These are phyloP conservation scores for Cucurbitaria berberidis DNA, from an alignment of 2,329 filamentous ascomycete genomes.

Conservation along the genomic window DNA sequence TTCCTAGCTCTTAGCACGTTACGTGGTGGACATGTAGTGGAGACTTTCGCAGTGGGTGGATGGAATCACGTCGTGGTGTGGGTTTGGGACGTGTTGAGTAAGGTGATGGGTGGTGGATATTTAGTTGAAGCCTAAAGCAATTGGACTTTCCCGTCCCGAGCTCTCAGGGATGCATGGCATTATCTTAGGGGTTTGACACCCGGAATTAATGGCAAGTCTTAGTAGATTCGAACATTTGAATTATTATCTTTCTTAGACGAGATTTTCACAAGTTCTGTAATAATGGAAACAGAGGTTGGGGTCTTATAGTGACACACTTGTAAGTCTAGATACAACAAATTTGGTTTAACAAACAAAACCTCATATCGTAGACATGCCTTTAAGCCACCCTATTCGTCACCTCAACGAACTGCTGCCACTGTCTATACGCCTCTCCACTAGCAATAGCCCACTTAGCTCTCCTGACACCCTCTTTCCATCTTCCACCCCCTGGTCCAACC, in stretches of 20 bases:
- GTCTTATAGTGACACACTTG: not conserved
- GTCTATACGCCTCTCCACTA: conserved; percentile 83
- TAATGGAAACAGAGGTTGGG: not conserved
- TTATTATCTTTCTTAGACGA: too few species aligned
- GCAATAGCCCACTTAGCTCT: conserved; percentile 86
- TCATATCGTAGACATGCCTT: not conserved
- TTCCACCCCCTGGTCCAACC: conserved; percentile 79
- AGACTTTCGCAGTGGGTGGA: not conserved
- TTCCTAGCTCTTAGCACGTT: too few species aligned
- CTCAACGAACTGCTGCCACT: conserved; percentile 84
- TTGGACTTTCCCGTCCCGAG: too few species aligned
- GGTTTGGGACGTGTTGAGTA: not conserved
- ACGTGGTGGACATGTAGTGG: not conserved
- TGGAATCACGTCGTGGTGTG: not conserved
- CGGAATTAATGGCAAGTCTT: too few species aligned
- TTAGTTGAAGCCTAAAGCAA: not conserved
- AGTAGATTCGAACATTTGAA: too few species aligned
- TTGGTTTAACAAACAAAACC: not conserved
- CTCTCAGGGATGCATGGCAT: too few species aligned
- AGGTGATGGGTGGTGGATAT: not conserved
- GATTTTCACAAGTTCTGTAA: too few species aligned
- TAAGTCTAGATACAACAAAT: too few species aligned
- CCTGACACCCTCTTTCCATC: conserved; percentile 95
- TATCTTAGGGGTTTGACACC: too few species aligned
- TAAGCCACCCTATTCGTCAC: conserved; percentile 66